Conservation (phyloP, 257 asterid species). For the Buddleja alternifolia region DNA sequence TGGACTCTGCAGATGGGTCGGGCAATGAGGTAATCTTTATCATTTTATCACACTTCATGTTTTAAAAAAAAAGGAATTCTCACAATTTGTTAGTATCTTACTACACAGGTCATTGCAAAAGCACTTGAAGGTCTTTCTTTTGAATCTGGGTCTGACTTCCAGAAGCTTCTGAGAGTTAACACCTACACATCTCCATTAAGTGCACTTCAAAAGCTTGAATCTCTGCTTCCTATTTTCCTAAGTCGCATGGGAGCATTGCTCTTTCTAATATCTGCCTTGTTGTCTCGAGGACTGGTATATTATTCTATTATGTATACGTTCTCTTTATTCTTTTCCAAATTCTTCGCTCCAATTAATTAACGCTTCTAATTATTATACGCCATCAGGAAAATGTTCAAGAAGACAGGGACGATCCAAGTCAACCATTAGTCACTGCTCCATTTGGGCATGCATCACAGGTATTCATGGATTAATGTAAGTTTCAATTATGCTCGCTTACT, state of each 20-base stretch:
- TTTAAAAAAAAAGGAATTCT: neutral
- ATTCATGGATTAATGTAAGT: slow-evolving; percentile 15
- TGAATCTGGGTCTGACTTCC: slow-evolving; percentile 63
- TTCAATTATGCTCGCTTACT: neutral
- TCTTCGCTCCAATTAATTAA: neutral
- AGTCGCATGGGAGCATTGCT: slow-evolving; percentile 81
- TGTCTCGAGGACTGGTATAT: slow-evolving; percentile 74
- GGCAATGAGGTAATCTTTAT: slow-evolving; percentile 51
- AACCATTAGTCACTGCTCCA: slow-evolving; percentile 78
- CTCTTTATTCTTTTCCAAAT: neutral
- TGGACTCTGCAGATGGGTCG: slow-evolving; percentile 38
- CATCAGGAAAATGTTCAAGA: slow-evolving; percentile 33
- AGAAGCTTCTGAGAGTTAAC: slow-evolving; percentile 49
- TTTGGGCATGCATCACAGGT: slow-evolving; percentile 92
- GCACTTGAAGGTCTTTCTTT: slow-evolving; percentile 58
- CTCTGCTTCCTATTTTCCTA: slow-evolving; percentile 60
- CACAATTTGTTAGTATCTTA: slow-evolving; percentile 16
- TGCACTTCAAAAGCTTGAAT: slow-evolving; percentile 55
- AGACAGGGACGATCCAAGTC: slow-evolving; percentile 77
- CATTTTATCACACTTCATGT: neutral
- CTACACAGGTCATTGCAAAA: slow-evolving; percentile 53
- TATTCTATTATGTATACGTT: neutral
- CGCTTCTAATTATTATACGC: neutral
- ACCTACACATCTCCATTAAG: slow-evolving; percentile 46
- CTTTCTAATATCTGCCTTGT: slow-evolving; percentile 68